A percentile compares a stretch with the other conserved stretches of the same genome.
These are phyloP conservation scores for Hypoxylon lienhwacheense DNA, from an alignment of 495 filamentous ascomycete species.

Conservation along the genomic window DNA sequence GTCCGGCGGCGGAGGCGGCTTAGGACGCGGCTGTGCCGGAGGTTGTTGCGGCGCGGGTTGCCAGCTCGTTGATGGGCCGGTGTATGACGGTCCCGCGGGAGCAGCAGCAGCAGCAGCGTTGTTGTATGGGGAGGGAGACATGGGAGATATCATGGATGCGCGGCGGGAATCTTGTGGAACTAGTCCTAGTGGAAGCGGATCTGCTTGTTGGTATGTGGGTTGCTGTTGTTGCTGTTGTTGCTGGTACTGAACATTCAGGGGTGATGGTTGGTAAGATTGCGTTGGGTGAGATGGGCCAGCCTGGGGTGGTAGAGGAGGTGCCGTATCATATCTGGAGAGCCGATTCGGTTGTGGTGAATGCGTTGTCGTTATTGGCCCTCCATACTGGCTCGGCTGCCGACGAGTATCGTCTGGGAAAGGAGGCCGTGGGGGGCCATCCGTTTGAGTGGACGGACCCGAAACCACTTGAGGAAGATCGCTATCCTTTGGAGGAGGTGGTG, in stretches of 20 bases:
- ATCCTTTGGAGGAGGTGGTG: slow-evolving; percentile 50
- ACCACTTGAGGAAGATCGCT: slow-evolving; percentile 36
- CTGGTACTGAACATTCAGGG: slow-evolving; percentile 37
- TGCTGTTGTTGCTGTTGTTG: slow-evolving; percentile 37
- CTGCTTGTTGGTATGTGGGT: slow-evolving; percentile 30
- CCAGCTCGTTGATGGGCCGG: slow-evolving; percentile 29
- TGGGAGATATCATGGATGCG: slow-evolving; percentile 33
- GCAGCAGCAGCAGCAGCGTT: slow-evolving; percentile 19
- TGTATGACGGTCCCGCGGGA: slow-evolving; percentile 22
- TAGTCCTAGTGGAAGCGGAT: slow-evolving; percentile 18
- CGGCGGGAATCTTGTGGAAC: slow-evolving; percentile 35
- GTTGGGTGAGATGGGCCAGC: slow-evolving; percentile 25
- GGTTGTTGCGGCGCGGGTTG: slow-evolving; percentile 30
- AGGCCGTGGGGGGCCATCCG: slow-evolving; percentile 42
- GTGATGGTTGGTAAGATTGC: slow-evolving; percentile 30
- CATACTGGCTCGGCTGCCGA: slow-evolving; percentile 37
- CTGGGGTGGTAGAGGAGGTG: slow-evolving; percentile 47
- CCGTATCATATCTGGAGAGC: slow-evolving; percentile 47
- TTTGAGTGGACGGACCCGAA: slow-evolving; percentile 14
- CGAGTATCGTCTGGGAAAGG: slow-evolving; percentile 40
- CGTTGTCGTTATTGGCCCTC: slow-evolving; percentile 12
- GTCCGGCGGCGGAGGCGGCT: slow-evolving; percentile 63
- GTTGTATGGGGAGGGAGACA: slow-evolving; percentile 29
- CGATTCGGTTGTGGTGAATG: slow-evolving; percentile 36
- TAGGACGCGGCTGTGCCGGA: slow-evolving; percentile 39